Percentiles rank a stretch among this genome's conserved stretches.
Evolutionary conservation across 768 basidiomycete genomes (phyloP).

Genomic region (Serendipita sp.): DNA sequence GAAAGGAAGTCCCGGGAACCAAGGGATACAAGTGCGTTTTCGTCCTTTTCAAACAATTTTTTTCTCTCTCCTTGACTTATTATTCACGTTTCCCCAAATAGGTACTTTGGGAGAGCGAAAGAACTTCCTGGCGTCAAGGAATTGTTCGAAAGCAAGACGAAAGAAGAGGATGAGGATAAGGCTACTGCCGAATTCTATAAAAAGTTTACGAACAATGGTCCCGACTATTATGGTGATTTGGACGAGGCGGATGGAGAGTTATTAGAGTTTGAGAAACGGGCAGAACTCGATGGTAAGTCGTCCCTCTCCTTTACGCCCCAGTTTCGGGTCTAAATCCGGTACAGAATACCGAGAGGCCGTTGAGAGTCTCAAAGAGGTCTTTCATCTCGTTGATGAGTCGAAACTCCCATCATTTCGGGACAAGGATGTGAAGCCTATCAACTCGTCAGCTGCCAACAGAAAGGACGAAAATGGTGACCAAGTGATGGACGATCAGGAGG

Average conservation of each 20-base stretch:
- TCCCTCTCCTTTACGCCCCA: neutral
- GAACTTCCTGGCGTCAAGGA: constrained; percentile 92
- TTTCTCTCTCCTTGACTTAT: neutral
- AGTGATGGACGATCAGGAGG: constrained; percentile 3
- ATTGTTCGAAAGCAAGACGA: constrained; percentile 76
- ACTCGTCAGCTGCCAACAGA: neutral
- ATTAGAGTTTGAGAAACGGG: constrained; percentile 50
- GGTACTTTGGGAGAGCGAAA: constrained; percentile 94
- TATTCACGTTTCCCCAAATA: too few relatives aligned
- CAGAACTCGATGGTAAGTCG: constrained; percentile 56
- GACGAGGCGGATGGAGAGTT: constrained; percentile 63
- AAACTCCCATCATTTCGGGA: constrained; percentile 36
- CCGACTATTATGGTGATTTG: constrained; percentile 78
- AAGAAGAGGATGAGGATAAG: constrained; percentile 82
- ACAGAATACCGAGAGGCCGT: constrained; percentile 56
- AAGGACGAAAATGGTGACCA: constrained; percentile 12
- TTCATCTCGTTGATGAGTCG: constrained; percentile 37
- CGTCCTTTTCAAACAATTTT: neutral
- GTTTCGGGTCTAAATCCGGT: neutral
- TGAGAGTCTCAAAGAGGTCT: constrained; percentile 34
- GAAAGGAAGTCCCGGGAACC: constrained; percentile 90
- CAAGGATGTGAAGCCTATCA: constrained; percentile 15
- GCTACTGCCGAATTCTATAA: constrained; percentile 60
- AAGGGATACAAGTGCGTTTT: constrained; percentile 83
- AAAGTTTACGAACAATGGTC: constrained; percentile 77